Evolutionary conservation across 192 early-diverging fungal species (phyloP), one percentile per base, ranked within the genome.

Genomic region (Coemansia sp.): DNA sequence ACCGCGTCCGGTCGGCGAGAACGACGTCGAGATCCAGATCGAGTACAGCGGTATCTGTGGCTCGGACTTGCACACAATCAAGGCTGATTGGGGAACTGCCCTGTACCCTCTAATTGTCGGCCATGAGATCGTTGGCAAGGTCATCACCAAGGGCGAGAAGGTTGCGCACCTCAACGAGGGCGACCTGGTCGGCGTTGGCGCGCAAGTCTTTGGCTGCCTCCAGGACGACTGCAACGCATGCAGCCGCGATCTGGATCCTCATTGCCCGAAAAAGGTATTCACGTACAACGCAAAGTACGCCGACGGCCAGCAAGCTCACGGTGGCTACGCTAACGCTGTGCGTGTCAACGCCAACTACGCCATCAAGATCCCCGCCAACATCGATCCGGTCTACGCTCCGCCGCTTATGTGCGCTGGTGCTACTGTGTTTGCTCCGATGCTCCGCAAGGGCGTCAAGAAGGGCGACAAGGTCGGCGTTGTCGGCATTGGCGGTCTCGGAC

Each of bases 361-460:
- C 12, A 89, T 84, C 83, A 88, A 81, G 77, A 83, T 87, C 32
- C 86, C 86, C 10, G 74, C 64, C 4, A 45, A 23, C 11, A 80
- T 86, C 19, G 82, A 79, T 7, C 74, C 83, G 6, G 69, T 79
- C n/a, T 78, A 87, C 59, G 89, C 87, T 1, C 87, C 85, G 1
- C 88, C 92, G 4, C 59, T 95, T 54, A 83, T 93, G 70, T 94
- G 93, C 66, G 92, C 93, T 13, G 93, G 93, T 13, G 80, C 85
- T 6, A 89, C 93, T 11, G 87, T 92, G 7, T 95, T 86, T 69
- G 75, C 81, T 16, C 87, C 92, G 3, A 73, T 95, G 43, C 73
- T 85, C 19, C 83, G 83, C 26, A 79, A 85, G 59, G 73, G 81
- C 12, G 68, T 89, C 20, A 84, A 78, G 45, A 79, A 86, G 7